These are phyloP conservation scores for Saccharum spontaneum DNA, from an alignment of 176 grass and related monocot species.

Conservation along the genomic window DNA sequence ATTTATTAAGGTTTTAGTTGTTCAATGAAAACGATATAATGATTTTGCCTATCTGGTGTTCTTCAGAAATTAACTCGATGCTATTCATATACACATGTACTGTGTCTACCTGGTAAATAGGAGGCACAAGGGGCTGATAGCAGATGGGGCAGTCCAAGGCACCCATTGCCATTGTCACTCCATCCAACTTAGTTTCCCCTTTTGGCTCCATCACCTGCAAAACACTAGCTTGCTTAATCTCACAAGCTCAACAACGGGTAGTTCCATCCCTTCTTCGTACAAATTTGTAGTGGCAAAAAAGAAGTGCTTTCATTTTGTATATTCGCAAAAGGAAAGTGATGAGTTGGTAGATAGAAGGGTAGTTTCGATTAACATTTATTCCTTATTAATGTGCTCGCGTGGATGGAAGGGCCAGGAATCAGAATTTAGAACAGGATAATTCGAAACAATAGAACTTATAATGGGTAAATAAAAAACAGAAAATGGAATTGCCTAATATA, in stretches of 20 bases:
- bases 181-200: not conserved
- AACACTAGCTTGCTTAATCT: slow-evolving; percentile 1
- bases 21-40: too few species aligned
- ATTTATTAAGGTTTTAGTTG: not conserved
- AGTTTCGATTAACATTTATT: not conserved
- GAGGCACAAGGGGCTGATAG: not conserved
- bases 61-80: not conserved
- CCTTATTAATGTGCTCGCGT: not conserved
- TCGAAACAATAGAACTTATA: not conserved
- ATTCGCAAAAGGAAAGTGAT: not conserved
- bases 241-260: not conserved
- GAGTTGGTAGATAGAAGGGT: not conserved
- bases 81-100: not conserved
- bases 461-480: not conserved
- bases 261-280: not conserved
- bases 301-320: not conserved
- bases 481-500: not conserved
- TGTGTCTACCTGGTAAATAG: slow-evolving; percentile 2
- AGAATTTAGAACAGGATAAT: not conserved
- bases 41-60: not conserved
- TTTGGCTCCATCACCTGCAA: slow-evolving; percentile 18
- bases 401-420: not conserved
- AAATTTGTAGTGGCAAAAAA: not conserved
- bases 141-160: slow-evolving; percentile 14
- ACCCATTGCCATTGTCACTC: not conserved